A percentile compares a stretch with the other conserved stretches of the same genome.
Evolutionary conservation across 495 filamentous ascomycete genomes (phyloP).

Genomic region (Collariella sp.): DNA sequence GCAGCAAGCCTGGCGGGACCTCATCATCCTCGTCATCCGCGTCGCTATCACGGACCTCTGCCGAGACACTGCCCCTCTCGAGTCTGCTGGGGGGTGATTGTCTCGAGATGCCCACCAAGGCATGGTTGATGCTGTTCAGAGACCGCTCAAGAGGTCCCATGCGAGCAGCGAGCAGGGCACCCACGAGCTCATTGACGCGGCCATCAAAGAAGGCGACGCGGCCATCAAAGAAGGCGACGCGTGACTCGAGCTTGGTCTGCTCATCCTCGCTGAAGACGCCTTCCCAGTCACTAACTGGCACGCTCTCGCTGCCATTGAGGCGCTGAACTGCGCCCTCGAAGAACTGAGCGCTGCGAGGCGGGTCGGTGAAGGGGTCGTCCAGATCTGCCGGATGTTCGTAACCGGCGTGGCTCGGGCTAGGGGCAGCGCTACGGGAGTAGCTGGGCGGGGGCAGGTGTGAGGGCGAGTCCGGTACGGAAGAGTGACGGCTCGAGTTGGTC

Average conservation of each 20-base stretch:
- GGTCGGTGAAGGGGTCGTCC: conserved; percentile 44
- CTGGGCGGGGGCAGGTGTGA: conserved; percentile 46
- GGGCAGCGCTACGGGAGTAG: conserved; percentile 59
- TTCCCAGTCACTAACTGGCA: conserved; percentile 83
- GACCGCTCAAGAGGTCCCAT: conserved; percentile 70
- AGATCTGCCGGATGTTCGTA: conserved; percentile 30
- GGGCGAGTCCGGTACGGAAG: conserved; percentile 41
- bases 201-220: conserved; percentile 75
- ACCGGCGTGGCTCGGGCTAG: conserved; percentile 59
- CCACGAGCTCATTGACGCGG: conserved; percentile 77
- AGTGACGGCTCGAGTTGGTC: conserved; percentile 30
- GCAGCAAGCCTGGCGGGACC: conserved; percentile 48
- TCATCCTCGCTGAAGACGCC: conserved; percentile 74
- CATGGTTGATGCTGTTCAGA: conserved; percentile 65
- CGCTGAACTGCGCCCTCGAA: conserved; percentile 53
- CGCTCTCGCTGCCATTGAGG: conserved; percentile 54
- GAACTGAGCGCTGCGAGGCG: conserved; percentile 28
- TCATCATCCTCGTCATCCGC: conserved; percentile 92
- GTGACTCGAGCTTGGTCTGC: conserved; percentile 66
- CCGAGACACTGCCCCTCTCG: conserved; percentile 50
- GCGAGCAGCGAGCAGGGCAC: conserved; percentile 63
- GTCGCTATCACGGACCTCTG: conserved; percentile 67
- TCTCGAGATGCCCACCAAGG: conserved; percentile 42
- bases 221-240: conserved; percentile 72
- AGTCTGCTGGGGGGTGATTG: conserved; percentile 38